Evolutionary conservation across 257 asterid genomes (phyloP).

Genomic region (Scutellaria minor): DNA sequence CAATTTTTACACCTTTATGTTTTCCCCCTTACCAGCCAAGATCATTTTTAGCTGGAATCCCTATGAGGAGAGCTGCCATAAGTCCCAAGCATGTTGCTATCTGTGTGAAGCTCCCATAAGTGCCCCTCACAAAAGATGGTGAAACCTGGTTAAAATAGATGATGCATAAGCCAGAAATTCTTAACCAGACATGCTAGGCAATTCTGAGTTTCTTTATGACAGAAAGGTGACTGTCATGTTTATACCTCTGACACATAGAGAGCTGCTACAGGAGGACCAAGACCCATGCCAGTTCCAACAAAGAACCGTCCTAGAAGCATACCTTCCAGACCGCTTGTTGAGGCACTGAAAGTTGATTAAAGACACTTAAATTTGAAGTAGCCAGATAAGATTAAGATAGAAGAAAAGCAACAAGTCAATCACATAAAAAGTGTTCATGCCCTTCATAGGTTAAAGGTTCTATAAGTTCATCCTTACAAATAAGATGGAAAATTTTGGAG

Average conservation of each 20-base stretch:
- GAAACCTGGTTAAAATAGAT: conserved; percentile 67
- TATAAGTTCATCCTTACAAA: neutral
- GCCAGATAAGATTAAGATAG: conserved; percentile 15
- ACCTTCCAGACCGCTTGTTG: conserved; percentile 71
- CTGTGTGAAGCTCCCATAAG: conserved; percentile 89
- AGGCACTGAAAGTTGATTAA: conserved; percentile 57
- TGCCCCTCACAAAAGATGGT: conserved; percentile 92
- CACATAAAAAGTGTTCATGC: neutral
- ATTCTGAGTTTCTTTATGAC: neutral
- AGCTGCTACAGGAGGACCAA: conserved; percentile 96
- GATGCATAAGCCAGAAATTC: conserved; percentile 31
- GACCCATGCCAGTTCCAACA: conserved; percentile 93
- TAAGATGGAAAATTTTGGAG: conserved; percentile 11
- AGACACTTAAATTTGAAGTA: conserved; percentile 17
- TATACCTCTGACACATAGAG: conserved; percentile 91
- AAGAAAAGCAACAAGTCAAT: neutral
- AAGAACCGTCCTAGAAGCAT: conserved; percentile 94
- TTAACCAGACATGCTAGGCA: conserved; percentile 21
- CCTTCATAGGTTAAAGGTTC: conserved; percentile 13
- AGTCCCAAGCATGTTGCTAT: conserved; percentile 92
- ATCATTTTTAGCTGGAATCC: conserved; percentile 79
- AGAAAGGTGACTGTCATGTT: neutral
- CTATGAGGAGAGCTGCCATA: conserved; percentile 69
- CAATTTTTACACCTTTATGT: conserved; percentile 11
- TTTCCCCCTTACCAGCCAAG: conserved; percentile 69